Evolutionary conservation across 2,329 filamentous ascomycete genomes (phyloP).

Genomic region (Sporothrix protearum): DNA sequence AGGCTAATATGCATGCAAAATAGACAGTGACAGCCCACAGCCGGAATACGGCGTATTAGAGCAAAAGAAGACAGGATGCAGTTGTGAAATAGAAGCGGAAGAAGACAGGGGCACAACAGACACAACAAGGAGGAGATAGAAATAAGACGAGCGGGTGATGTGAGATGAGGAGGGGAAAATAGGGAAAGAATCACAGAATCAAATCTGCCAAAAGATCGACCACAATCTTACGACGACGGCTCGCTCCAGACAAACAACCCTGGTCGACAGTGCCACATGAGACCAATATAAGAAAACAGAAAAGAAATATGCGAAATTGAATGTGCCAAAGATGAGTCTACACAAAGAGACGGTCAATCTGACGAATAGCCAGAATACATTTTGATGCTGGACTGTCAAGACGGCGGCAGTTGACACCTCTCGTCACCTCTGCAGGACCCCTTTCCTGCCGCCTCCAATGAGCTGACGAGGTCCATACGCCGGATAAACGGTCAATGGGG

Average conservation of each 20-base stretch:
- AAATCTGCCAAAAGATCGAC: not conserved
- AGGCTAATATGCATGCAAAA: not conserved
- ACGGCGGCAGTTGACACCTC: not conserved
- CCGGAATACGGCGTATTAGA: not conserved
- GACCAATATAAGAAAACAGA: not conserved
- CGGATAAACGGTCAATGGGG: not conserved
- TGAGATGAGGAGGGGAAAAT: not conserved
- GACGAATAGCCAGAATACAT: not conserved
- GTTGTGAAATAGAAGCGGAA: slow-evolving; percentile 8
- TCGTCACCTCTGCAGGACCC: not conserved
- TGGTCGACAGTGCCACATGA: slow-evolving; percentile 4
- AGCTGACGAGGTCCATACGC: not conserved
- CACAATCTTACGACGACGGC: not conserved
- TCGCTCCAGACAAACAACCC: slow-evolving; percentile 9
- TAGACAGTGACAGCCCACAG: not conserved
- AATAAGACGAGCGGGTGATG: too few relatives aligned
- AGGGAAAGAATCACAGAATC: not conserved
- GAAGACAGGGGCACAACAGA: not conserved
- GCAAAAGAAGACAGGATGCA: not conserved
- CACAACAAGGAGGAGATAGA: not conserved
- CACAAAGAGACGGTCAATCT: not conserved
- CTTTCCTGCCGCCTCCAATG: not conserved
- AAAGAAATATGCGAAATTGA: not conserved
- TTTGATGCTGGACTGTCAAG: not conserved
- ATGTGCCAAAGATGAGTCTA: not conserved